These are phyloP conservation scores for Lentinus polychrous DNA, from an alignment of 1,284 basidiomycete genomes.

Conservation along the genomic window DNA sequence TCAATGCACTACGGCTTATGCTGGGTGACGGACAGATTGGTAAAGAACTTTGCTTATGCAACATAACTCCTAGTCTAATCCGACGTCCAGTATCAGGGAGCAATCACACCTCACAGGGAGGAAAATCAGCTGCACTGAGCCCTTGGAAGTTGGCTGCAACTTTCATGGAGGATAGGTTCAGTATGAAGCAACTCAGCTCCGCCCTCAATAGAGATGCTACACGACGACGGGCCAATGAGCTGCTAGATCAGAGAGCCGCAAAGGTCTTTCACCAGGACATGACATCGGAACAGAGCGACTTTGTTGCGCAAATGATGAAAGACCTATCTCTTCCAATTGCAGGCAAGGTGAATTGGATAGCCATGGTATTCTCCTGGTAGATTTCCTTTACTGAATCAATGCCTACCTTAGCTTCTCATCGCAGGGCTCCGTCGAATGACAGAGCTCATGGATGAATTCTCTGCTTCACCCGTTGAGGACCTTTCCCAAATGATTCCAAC, in stretches of 20 bases:
- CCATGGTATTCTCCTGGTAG: neutral
- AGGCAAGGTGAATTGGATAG: constrained; percentile 45
- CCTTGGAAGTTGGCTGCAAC: constrained; percentile 79
- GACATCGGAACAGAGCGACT: constrained; percentile 69
- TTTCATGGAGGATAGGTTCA: constrained; percentile 68
- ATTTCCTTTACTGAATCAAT: constrained; percentile 6
- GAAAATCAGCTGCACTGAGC: constrained; percentile 55
- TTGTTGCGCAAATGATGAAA: constrained; percentile 70
- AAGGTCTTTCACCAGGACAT: constrained; percentile 66
- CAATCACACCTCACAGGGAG: constrained; percentile 41
- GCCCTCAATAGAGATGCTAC: constrained; percentile 51
- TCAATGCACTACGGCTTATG: constrained; percentile 56
- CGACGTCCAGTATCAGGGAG: constrained; percentile 25
- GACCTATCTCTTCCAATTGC: constrained; percentile 60
- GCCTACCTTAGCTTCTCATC: constrained; percentile 55
- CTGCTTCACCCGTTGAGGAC: constrained; percentile 22
- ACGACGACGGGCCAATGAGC: constrained; percentile 43
- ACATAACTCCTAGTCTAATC: too few species aligned
- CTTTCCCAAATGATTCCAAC: constrained; percentile 38
- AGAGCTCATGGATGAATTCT: constrained; percentile 40
- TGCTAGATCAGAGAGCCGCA: constrained; percentile 55
- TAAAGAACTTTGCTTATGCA: constrained; percentile 6
- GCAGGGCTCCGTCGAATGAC: constrained; percentile 63
- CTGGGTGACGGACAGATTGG: constrained; percentile 42
- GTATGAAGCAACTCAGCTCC: constrained; percentile 62